Evolutionary conservation across 768 basidiomycete species (phyloP).

Genomic region (Suillus clintonianus): DNA sequence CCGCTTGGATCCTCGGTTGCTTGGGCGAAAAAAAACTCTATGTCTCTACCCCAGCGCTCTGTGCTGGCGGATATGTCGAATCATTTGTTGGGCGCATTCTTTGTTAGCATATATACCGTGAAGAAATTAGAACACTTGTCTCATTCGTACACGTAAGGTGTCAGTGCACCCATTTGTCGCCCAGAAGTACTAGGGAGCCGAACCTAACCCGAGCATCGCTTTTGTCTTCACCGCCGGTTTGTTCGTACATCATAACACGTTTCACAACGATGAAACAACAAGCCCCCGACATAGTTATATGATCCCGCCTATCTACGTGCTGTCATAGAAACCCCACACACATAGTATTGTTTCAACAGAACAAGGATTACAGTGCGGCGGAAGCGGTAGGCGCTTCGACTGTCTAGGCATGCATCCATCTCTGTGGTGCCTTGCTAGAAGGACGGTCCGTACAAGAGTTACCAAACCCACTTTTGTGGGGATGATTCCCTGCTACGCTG

Average conservation of each 20-base stretch:
- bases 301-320: background rate
- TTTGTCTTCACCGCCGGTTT: background rate
- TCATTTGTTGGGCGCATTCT: background rate
- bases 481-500: background rate
- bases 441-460: conserved; percentile 1
- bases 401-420: background rate
- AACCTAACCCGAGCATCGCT: background rate
- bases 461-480: conserved; percentile 5
- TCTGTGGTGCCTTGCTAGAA: conserved; percentile 1
- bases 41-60: background rate
- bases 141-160: background rate
- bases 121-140: background rate
- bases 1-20: background rate
- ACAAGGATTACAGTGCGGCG: background rate
- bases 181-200: background rate
- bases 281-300: background rate
- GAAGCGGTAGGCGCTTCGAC: background rate
- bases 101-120: background rate
- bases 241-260: background rate
- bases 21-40: background rate
- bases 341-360: background rate
- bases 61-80: background rate
- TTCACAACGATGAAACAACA: conserved; percentile 1
- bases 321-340: background rate
- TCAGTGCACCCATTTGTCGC: background rate